phyloP scores from a whole-genome alignment of 352 stramenopile genomes.

The Pythium aquatile region DNA sequence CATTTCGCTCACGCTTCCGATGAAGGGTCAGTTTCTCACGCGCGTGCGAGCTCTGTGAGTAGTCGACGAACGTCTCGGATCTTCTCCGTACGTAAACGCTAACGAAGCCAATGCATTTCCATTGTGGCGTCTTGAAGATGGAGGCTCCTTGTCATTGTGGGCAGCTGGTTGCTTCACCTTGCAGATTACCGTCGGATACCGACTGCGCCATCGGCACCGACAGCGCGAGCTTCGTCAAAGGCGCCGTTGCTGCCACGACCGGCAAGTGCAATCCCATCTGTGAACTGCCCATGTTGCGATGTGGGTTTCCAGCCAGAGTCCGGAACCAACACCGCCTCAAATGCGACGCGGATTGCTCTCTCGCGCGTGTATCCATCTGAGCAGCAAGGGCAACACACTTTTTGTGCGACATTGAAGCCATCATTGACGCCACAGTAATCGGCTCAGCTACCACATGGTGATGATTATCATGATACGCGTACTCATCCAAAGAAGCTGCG shows the following conservation, averaged over 20 bases:
- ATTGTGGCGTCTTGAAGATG: too few species aligned
- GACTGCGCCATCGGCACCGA: constrained; percentile 33
- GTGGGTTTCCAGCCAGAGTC: too few species aligned
- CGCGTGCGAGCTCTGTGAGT: constrained; percentile 5
- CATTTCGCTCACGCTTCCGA: constrained; percentile 24
- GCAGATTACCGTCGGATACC: too few species aligned
- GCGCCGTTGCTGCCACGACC: constrained; percentile 51
- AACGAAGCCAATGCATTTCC: too few species aligned
- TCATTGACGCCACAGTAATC: not conserved
- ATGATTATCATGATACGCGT: not conserved
- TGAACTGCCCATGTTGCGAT: too few species aligned
- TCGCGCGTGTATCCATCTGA: not conserved
- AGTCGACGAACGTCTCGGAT: too few species aligned
- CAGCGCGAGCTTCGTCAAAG: constrained; percentile 49
- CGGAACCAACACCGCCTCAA: not conserved
- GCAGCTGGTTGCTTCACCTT: too few species aligned
- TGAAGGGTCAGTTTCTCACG: constrained; percentile 19
- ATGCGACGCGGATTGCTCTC: not conserved
- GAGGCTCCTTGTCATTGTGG: too few species aligned
- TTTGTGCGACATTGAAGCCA: not conserved
- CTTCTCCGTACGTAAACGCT: too few species aligned
- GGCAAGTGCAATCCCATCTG: constrained; percentile 15
- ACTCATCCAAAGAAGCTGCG: not conserved
- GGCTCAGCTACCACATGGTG: not conserved
- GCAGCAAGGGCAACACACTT: not conserved